A percentile compares a stretch with the other conserved stretches of the same genome.
phyloP scores from a whole-genome alignment of 352 stramenopile species.

The Globisporangium radiosum region DNA sequence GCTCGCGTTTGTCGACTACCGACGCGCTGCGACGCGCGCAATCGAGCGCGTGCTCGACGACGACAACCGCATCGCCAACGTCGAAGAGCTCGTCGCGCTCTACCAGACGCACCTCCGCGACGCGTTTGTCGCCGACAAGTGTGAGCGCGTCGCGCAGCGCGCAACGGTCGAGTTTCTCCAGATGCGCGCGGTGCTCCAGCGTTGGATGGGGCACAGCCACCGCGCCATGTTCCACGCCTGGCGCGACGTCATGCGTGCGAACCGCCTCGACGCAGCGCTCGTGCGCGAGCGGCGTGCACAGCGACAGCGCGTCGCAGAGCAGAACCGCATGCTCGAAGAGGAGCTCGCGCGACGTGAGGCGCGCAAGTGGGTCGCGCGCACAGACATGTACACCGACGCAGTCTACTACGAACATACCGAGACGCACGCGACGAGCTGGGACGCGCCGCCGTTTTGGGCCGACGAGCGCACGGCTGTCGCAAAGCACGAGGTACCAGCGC shows the following conservation, averaged over 20 bases:
- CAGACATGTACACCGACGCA: conserved; percentile 61
- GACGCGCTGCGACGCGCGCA: conserved; percentile 22
- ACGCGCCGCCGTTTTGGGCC: conserved; percentile 45
- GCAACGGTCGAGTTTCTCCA: conserved; percentile 53
- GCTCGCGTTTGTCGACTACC: conserved; percentile 37
- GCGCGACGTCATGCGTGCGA: conserved; percentile 39
- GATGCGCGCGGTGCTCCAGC: conserved; percentile 46
- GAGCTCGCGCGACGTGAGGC: conserved; percentile 40
- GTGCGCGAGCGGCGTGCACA: conserved; percentile 23
- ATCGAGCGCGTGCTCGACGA: conserved; percentile 35
- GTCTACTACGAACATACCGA: conserved; percentile 56
- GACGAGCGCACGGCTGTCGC: conserved; percentile 26
- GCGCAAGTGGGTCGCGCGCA: conserved; percentile 36
- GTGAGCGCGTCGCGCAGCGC: conserved; percentile 31
- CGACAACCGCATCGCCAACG: conserved; percentile 16
- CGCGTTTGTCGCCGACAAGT: conserved; percentile 44
- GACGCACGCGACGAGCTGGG: conserved; percentile 41
- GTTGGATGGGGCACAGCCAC: conserved; percentile 46
- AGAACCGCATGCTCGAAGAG: conserved; percentile 47
- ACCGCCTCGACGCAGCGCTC: conserved; percentile 23
- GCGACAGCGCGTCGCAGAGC: conserved; percentile 37
- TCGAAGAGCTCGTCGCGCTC: conserved; percentile 40
- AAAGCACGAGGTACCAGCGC: conserved; percentile 10
- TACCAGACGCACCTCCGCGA: conserved; percentile 40
- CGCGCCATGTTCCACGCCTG: conserved; percentile 54